Percentiles rank a stretch among this genome's conserved stretches.
phyloP scores from a whole-genome alignment of 768 basidiomycete species.

The Kwoniella dendrophila region DNA sequence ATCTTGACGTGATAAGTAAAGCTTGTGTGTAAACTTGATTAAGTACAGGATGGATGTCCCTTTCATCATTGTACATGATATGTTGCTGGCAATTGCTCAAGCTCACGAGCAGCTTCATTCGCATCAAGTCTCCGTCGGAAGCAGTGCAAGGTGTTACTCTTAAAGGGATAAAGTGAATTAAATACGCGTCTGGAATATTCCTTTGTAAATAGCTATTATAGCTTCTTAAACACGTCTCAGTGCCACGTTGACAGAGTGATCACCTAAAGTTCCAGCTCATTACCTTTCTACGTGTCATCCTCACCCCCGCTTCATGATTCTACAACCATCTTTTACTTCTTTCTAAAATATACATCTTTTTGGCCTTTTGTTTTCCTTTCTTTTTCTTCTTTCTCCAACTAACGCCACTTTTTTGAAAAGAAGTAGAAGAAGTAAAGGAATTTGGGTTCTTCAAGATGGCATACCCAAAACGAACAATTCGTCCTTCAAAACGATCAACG shows the following conservation, averaged over 20 bases:
- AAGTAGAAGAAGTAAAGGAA: background rate
- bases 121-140: slow-evolving; percentile 9
- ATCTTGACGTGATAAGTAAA: background rate
- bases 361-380: slow-evolving; percentile 1
- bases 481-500: slow-evolving; percentile 30
- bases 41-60: too few relatives aligned
- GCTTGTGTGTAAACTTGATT: too few relatives aligned
- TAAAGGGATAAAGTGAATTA: slow-evolving; percentile 14
- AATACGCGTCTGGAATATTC: slow-evolving; percentile 30
- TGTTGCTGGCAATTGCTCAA: slow-evolving; percentile 9
- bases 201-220: too few relatives aligned
- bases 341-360: background rate
- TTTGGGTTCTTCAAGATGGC: slow-evolving; percentile 26
- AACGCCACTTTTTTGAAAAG: slow-evolving; percentile 11
- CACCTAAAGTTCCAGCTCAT: slow-evolving; percentile 13
- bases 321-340: slow-evolving; percentile 3
- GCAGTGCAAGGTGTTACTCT: too few relatives aligned
- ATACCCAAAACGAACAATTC: slow-evolving; percentile 33
- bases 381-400: slow-evolving; percentile 8
- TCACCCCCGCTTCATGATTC: slow-evolving; percentile 1
- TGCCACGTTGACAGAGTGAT: slow-evolving; percentile 24
- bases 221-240: slow-evolving; percentile 11
- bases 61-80: background rate
- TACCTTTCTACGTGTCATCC: slow-evolving; percentile 16
- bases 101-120: too few relatives aligned